These are phyloP conservation scores for Hyaloscypha finlandica DNA, from an alignment of 495 filamentous ascomycete species.

Conservation along the genomic window DNA sequence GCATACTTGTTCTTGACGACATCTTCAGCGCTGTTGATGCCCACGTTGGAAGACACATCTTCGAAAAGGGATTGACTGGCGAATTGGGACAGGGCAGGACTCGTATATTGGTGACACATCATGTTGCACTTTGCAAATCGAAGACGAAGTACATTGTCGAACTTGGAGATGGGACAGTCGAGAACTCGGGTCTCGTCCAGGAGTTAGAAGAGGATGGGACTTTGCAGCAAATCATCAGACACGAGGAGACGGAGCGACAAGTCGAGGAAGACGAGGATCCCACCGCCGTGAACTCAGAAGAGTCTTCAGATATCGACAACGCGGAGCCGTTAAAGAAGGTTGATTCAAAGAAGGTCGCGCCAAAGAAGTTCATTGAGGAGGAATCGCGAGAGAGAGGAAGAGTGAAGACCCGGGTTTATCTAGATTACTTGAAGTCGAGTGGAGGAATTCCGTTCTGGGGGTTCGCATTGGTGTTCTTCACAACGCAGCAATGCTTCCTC, in stretches of 20 bases:
- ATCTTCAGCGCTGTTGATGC: slow-evolving; percentile 78
- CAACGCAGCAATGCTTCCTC: slow-evolving; percentile 49
- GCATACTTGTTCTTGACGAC: slow-evolving; percentile 79
- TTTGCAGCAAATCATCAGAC: slow-evolving; percentile 60
- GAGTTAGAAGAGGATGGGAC: slow-evolving; percentile 52
- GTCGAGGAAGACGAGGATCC: slow-evolving; percentile 45
- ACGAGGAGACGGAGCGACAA: slow-evolving; percentile 48
- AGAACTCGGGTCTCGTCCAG: slow-evolving; percentile 60
- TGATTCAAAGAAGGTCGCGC: slow-evolving; percentile 33
- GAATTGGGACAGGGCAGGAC: slow-evolving; percentile 69
- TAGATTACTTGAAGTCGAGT: slow-evolving; percentile 62
- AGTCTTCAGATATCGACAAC: slow-evolving; percentile 27
- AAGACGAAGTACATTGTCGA: slow-evolving; percentile 70
- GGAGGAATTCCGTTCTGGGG: slow-evolving; percentile 68
- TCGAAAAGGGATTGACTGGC: slow-evolving; percentile 69
- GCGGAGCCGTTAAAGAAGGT: slow-evolving; percentile 44
- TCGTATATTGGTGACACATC: slow-evolving; percentile 80
- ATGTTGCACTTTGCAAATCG: slow-evolving; percentile 69
- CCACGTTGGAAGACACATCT: slow-evolving; percentile 77
- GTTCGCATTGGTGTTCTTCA: slow-evolving; percentile 53
- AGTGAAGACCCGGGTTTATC: slow-evolving; percentile 63
- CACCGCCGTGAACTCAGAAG: slow-evolving; percentile 50
- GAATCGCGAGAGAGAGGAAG: slow-evolving; percentile 68
- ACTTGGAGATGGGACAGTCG: slow-evolving; percentile 65
- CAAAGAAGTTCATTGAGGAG: slow-evolving; percentile 72